Evolutionary conservation across 768 basidiomycete genomes (phyloP).

Genomic region (Tricholoma bakamatsutake): DNA sequence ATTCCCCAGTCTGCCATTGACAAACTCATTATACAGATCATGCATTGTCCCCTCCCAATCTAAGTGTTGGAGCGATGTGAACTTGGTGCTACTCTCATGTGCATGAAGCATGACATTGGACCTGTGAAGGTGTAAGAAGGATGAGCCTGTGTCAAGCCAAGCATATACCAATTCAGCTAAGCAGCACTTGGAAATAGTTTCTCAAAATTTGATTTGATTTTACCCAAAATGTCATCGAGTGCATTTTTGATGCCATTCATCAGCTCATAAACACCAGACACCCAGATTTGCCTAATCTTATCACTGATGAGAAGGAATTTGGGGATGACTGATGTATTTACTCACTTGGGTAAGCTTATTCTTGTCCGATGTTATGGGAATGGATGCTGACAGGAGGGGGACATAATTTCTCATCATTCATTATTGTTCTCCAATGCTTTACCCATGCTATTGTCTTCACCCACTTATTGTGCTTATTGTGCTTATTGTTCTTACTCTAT

Average conservation of each 20-base stretch:
- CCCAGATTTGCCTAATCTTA: neutral
- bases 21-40: neutral
- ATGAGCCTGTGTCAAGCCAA: no score
- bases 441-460: no score
- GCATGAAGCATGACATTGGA: neutral
- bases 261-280: neutral
- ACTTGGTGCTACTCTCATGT: neutral
- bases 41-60: neutral
- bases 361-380: neutral
- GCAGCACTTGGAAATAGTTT: no score
- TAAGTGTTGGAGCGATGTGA: neutral
- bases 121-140: neutral
- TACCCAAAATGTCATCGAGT: neutral
- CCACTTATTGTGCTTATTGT: no score
- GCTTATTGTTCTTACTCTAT: no score
- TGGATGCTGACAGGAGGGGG: no score
- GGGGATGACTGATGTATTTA: no score
- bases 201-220: neutral
- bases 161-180: neutral
- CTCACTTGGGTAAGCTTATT: neutral
- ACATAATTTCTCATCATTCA: no score
- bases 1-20: neutral
- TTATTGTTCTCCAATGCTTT: no score
- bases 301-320: neutral
- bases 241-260: neutral